Evolutionary conservation across 1,139 yeast genomes (phyloP), one percentile per base, ranked within the genome.

Genomic region (Fermentozyma sake): DNA sequence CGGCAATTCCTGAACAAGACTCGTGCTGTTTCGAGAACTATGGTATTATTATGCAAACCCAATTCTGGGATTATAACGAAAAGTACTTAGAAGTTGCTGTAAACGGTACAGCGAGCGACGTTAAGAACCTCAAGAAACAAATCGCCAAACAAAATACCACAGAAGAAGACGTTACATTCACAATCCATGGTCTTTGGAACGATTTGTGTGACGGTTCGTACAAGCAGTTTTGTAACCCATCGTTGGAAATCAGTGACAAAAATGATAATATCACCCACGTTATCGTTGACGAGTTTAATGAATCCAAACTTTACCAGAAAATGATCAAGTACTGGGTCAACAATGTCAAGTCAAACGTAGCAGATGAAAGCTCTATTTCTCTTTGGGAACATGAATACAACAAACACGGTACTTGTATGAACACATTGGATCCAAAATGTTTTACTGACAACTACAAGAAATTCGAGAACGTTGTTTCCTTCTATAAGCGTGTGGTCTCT

Each of bases 391-490:
- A 63, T 38, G 69, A 64, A 41, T 64, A 50, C 42, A 62, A 64
- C 47, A 63, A 61, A 42, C 71, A 64, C 37, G 70, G 61, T 23
- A 62, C 70, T n/a, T 64, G 70, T 43, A 58, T 62, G 61, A 58
- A 58, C 37, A 61, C 69, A 7, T 46, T 63, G 28, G 39, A 42
- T 24, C 69, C 69, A 16, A 28, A 42, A 13, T 64, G 70, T 41
- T 62, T 61, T 42, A 46, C 49, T 6, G 55, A 54, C 12, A 26
- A 31, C n/a, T 63, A 60, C 43, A 41, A 39, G 23, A 37, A 48
- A 21, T 50, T 42, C 35, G 61, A 60, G 38, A 56, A 61, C 27
- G 51, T 61, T 9, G 59, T 60, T 20, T 45, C 51, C 27, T 63
- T 45, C 39, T 62, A 45, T 42, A 52, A 55, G 34, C 61, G 55